Conservation (phyloP, 1,139 yeast species). For the Suhomyces anneliseae region DNA sequence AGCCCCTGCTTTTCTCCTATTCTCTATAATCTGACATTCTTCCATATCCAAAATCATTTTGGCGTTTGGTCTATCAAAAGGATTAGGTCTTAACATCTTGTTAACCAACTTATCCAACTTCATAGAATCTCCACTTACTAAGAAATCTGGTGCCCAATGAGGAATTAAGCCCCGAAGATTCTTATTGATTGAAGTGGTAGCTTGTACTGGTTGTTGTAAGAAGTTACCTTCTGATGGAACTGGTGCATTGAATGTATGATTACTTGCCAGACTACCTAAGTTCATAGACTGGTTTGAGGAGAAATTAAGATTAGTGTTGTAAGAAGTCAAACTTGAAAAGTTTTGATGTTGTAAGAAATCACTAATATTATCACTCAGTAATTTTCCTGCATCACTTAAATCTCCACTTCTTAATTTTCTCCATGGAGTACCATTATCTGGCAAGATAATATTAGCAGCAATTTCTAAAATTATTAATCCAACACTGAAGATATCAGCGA, state of each 20-base stretch:
- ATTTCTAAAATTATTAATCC: constrained; percentile 92
- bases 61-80: constrained; percentile 81
- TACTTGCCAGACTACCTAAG: constrained; percentile 8
- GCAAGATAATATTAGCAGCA: constrained; percentile 92
- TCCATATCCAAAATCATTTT: constrained; percentile 61
- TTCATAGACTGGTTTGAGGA: constrained; percentile 12
- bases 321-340: constrained; percentile 38
- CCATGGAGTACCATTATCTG: constrained; percentile 98
- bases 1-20: constrained; percentile 89
- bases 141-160: constrained; percentile 81
- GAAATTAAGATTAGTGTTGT: constrained; percentile 20
- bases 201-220: constrained; percentile 9
- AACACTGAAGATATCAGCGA: constrained; percentile 91
- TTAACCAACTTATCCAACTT: constrained; percentile 78
- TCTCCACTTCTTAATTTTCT: constrained; percentile 94
- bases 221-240: constrained; percentile 11
- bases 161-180: constrained; percentile 45
- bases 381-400: constrained; percentile 88
- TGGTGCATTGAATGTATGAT: constrained; percentile 9
- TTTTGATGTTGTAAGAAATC: constrained; percentile 45
- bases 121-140: constrained; percentile 65
- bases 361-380: constrained; percentile 57
- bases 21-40: constrained; percentile 79
- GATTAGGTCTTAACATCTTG: constrained; percentile 88
- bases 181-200: constrained; percentile 13